These are phyloP conservation scores for Amaranthus hypochondriacus DNA, from an alignment of 148 eudicot species.

Conservation along the genomic window DNA sequence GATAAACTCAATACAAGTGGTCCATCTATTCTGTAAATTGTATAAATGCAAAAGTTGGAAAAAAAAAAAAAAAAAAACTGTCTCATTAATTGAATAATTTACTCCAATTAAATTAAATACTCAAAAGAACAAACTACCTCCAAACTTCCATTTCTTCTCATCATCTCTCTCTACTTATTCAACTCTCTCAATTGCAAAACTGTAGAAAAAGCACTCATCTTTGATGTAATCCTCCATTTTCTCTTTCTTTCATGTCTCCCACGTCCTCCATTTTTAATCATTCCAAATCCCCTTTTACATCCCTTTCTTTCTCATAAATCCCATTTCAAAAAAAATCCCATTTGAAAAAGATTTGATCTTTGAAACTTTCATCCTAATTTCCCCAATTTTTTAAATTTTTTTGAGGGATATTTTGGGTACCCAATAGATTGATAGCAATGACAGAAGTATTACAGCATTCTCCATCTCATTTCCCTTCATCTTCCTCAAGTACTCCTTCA, in stretches of 20 bases:
- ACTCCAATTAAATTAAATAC: slow-evolving; percentile 1
- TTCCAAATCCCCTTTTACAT: slow-evolving; percentile 21
- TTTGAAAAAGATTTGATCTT: slow-evolving; percentile 22
- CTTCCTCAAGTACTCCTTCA: slow-evolving; percentile 30
- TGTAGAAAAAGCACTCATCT: neutral
- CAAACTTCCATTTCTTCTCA: slow-evolving; percentile 2
- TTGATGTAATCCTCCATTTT: neutral
- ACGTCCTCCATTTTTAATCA: slow-evolving; percentile 44
- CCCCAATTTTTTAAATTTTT: neutral
- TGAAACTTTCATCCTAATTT: slow-evolving; percentile 16
- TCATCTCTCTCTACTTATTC: slow-evolving; percentile 20
- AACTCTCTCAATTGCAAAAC: slow-evolving; percentile 19
- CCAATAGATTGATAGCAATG: slow-evolving; percentile 38
- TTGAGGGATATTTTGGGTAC: neutral
- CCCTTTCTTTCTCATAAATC: slow-evolving; percentile 17
- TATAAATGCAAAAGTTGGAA: slow-evolving; percentile 8
- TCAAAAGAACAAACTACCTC: neutral
- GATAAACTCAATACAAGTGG: slow-evolving; percentile 4
- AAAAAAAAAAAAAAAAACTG: slow-evolving; percentile 17
- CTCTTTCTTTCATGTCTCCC: slow-evolving; percentile 42
- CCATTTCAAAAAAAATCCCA: slow-evolving; percentile 4
- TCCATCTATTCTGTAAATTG: neutral
- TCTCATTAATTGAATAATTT: slow-evolving; percentile 10
- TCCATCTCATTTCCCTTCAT: slow-evolving; percentile 52
- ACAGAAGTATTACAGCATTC: slow-evolving; percentile 78